Base-by-base conservation (phyloP, 208 protist genomes). In the Trypanosomatidae sp. region DNA sequence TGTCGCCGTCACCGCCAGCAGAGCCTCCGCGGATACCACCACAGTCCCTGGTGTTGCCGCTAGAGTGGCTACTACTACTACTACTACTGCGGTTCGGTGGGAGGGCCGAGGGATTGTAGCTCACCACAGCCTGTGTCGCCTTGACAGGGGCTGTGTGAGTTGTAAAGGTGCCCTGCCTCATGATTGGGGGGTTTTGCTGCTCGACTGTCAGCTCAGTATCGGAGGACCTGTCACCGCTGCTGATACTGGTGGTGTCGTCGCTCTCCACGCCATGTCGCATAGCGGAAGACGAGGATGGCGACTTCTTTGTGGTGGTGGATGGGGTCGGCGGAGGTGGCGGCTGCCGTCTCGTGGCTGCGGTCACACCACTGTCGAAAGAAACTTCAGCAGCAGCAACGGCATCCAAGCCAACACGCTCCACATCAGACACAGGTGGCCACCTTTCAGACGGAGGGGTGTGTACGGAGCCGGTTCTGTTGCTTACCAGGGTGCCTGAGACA, bases 31-130 rank as follows among this genome's bases (percentile, higher is more conserved):
- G 36, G 60, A 12, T 36, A 49, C 36, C 10, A 49, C 65, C 65
- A 46, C 44, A 28, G 43, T 15, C 46, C 13, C 30, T 22, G 9
- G 19, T n/a, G 12, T 55, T 28, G 22, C 43, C n/a, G 46, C 46
- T 55, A 5, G 1, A 28, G n/a, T 49, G 3, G 36, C 36, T 39
- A 39, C 36, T 68, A 64, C 68, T 71, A 55, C 49, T 33, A 46
- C 65, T 80, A 56, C 75, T 73, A 64, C 75, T 74, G 55, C 62
- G 76, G 22, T 60, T 75, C 36, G 76, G 76, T 44, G 70, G 70
- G 6, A 76, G 66, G 17, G 71, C n/a, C 10, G 76, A 80, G 19
- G 70, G 30, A 66, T 66, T 80, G 70, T 72, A 69, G 46, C 36
- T 30, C 46, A 46, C 76, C 49, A 65, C 76, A n/a, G 62, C 70